Conservation (phyloP, 805 yeast genomes). For the Zygosaccharomyces gambellarensis region DNA sequence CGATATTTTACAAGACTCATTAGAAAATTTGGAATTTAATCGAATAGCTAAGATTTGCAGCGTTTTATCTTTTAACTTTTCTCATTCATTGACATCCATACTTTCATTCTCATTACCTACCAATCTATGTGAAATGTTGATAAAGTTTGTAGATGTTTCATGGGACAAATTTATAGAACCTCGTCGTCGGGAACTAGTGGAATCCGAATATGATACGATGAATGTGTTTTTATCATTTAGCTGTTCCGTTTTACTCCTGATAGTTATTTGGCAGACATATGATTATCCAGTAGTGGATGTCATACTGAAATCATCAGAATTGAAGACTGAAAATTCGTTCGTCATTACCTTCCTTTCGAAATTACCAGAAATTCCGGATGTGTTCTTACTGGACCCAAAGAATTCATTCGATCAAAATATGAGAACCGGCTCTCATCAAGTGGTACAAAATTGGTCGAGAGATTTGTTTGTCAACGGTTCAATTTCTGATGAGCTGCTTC, state of each 20-base stretch:
- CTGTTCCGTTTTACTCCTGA: constrained; percentile 46
- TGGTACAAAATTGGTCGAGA: constrained; percentile 66
- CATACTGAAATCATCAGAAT: constrained; percentile 20
- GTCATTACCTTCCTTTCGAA: constrained; percentile 29
- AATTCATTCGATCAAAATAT: constrained; percentile 24
- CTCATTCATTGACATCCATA: constrained; percentile 38
- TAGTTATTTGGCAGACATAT: constrained; percentile 39
- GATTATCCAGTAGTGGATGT: constrained; percentile 32
- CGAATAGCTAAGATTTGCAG: constrained; percentile 49
- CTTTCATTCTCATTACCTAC: constrained; percentile 45
- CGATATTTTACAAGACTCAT: constrained; percentile 35
- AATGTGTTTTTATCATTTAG: constrained; percentile 70
- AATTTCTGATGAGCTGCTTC: constrained; percentile 75
- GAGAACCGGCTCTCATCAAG: constrained; percentile 28
- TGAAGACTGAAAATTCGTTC: constrained; percentile 28
- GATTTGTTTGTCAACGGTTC: constrained; percentile 82
- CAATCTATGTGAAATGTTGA: constrained; percentile 40
- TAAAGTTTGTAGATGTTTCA: constrained; percentile 49
- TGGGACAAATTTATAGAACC: constrained; percentile 20
- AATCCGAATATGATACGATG: constrained; percentile 52
- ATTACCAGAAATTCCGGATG: constrained; percentile 24
- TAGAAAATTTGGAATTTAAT: constrained; percentile 38
- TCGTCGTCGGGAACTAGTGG: constrained; percentile 19
- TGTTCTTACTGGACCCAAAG: constrained; percentile 24
- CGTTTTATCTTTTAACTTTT: constrained; percentile 43